Base-by-base conservation (phyloP, 2,329 filamentous ascomycete species). In the Dothideomycetes sp. region DNA sequence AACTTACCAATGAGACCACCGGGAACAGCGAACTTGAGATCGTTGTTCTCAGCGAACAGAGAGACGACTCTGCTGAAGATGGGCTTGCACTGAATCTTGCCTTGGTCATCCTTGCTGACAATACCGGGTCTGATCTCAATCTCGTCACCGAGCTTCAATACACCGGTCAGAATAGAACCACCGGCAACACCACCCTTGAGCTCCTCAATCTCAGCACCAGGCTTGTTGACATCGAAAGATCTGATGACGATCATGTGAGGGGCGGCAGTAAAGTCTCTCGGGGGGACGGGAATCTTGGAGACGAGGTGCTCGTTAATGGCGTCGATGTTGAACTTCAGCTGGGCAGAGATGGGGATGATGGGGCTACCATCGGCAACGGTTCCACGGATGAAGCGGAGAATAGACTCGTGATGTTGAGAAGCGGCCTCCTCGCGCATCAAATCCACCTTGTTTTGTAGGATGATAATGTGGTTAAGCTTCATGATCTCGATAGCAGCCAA, bases 391-490 rank as follows among this genome's bases (percentile, higher is more conserved):
- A 98, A 98, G 68, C 96, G 96, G 57, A 93, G 74, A 53, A 98
- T 98, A 1, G 88, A 95, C 65, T 94, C 82, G 71, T 94, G 91
- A 66, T 98, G 91, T 59, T 89, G 78, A 58, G 86, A 77, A 34
- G 93, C 91, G 48, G 83, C 85, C 62, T 96, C 89, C 73, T 95
- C 85, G 55, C 87, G 78, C 87, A 98, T 96, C 54, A 98, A 69
- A 62, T 98, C 91, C 57, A 98, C 91, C 77, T 98, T 98, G 73
- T 98, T 98, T 68, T 98, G 91, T 45, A 98, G 78, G 59, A 98
- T 96, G 63, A 98, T 94, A 67, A 98, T 95, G 70, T 98, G 93
- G 65, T 94, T 87, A 50, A 98, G 78, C 75, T 98, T 98, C 91
- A 98, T 98, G 62, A 98, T 98, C 67, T 98, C 91, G 60, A 98